Percentiles rank a stretch among this genome's conserved stretches.
These are phyloP conservation scores for Lactarius hatsudake DNA, from an alignment of 768 basidiomycete genomes.

Conservation along the genomic window DNA sequence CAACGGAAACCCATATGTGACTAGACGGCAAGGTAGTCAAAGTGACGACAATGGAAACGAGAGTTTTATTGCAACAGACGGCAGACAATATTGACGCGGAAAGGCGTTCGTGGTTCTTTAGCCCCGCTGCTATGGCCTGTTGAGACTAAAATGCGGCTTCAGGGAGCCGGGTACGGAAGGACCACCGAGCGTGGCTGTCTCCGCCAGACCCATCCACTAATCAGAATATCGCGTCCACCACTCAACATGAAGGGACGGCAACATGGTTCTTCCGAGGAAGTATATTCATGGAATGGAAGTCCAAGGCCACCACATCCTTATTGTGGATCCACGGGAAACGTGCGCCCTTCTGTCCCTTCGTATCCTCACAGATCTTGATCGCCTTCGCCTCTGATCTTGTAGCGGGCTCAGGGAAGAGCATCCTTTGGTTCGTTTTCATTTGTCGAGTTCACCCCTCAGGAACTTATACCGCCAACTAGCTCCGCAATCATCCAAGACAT, in stretches of 20 bases:
- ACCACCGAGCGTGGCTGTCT: not conserved
- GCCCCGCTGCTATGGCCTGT: too few relatives aligned
- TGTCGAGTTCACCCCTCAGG: too few relatives aligned
- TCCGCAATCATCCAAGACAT: too few relatives aligned
- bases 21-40: not conserved
- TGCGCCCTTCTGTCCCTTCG: not conserved
- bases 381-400: not conserved
- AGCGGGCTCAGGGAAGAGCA: not conserved
- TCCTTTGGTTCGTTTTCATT: not conserved
- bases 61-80: not conserved
- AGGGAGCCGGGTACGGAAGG: not conserved
- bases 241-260: not conserved
- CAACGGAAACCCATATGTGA: not conserved
- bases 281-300: not conserved
- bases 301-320: not conserved
- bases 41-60: not conserved
- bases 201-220: not conserved
- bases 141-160: not conserved
- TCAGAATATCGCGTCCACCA: not conserved
- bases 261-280: not conserved
- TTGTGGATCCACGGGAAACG: constrained; percentile 7
- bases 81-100: too few relatives aligned
- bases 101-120: not conserved
- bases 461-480: too few relatives aligned
- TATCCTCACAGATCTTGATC: not conserved